A percentile compares a stretch with the other conserved stretches of the same genome.
Evolutionary conservation across 305 asterid genomes (phyloP).

Genomic region (Stenogyne calaminthoides): DNA sequence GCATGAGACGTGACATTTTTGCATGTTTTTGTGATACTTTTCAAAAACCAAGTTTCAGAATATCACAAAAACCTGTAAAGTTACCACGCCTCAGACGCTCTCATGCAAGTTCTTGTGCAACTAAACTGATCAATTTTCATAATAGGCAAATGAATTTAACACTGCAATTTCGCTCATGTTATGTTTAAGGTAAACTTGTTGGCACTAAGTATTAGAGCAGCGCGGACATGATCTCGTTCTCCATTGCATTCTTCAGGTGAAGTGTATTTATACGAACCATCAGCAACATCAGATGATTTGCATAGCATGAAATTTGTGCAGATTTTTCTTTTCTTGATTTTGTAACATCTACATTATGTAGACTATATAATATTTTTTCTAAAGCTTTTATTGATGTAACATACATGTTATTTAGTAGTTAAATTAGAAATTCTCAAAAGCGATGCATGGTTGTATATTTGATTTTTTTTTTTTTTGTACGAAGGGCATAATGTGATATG

Average conservation of each 20-base stretch:
- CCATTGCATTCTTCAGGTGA: slow-evolving; percentile 14
- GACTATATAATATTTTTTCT: background rate
- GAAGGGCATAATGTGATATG: background rate
- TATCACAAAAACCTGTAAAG: background rate
- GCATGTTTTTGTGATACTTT: background rate
- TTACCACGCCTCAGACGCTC: background rate
- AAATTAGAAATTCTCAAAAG: background rate
- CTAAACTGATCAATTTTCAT: background rate
- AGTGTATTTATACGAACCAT: background rate
- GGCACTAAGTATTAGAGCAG: slow-evolving; percentile 11
- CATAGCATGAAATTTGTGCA: background rate
- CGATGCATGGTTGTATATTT: background rate
- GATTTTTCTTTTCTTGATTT: background rate
- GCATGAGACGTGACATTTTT: background rate
- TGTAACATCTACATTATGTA: slow-evolving; percentile 14
- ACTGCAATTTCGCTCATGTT: background rate
- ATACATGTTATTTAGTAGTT: background rate
- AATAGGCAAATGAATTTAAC: background rate
- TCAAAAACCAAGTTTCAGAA: background rate
- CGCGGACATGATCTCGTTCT: slow-evolving; percentile 13
- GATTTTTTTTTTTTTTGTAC: background rate
- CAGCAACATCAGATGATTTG: slow-evolving; percentile 14
- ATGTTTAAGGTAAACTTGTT: slow-evolving; percentile 24
- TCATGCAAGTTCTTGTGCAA: background rate
- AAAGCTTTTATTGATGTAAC: background rate